Evolutionary conservation across 306 rosid genomes (phyloP).

Genomic region (Begonia loranthoides): DNA sequence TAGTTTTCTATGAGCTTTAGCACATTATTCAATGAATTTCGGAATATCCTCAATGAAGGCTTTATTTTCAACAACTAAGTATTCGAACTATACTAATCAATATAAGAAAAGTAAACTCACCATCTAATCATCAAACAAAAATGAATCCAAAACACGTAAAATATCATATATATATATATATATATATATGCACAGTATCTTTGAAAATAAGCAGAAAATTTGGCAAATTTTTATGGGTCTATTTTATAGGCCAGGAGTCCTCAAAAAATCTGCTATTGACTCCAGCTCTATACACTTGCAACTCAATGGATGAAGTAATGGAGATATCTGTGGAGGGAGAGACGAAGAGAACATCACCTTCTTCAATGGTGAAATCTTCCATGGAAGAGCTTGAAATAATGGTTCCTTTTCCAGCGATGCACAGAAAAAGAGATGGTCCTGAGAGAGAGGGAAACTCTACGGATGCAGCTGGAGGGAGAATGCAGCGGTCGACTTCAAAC

Average conservation of each 20-base stretch:
- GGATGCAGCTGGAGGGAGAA: conserved; percentile 18
- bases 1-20: too few species aligned
- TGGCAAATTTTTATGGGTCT: neutral
- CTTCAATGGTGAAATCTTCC: conserved; percentile 11
- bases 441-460: conserved; percentile 20
- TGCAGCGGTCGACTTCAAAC: conserved; percentile 25
- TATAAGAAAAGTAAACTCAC: too few species aligned
- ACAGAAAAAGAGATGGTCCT: conserved; percentile 27
- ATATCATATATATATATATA: too few species aligned
- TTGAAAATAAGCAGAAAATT: neutral
- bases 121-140: too few species aligned
- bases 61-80: too few species aligned
- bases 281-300: conserved; percentile 28
- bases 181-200: neutral
- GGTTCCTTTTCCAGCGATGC: conserved; percentile 21
- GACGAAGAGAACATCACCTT: conserved; percentile 24
- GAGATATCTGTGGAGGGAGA: conserved; percentile 19
- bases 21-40: too few species aligned
- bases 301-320: conserved; percentile 12
- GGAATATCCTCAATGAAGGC: too few species aligned
- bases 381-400: conserved; percentile 4
- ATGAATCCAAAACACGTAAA: neutral
- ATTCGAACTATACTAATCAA: too few species aligned
- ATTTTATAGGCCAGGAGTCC: conserved; percentile 11
- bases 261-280: conserved; percentile 22